phyloP scores from a whole-genome alignment of 1,284 basidiomycete species.

The Puccinia novopanici region DNA sequence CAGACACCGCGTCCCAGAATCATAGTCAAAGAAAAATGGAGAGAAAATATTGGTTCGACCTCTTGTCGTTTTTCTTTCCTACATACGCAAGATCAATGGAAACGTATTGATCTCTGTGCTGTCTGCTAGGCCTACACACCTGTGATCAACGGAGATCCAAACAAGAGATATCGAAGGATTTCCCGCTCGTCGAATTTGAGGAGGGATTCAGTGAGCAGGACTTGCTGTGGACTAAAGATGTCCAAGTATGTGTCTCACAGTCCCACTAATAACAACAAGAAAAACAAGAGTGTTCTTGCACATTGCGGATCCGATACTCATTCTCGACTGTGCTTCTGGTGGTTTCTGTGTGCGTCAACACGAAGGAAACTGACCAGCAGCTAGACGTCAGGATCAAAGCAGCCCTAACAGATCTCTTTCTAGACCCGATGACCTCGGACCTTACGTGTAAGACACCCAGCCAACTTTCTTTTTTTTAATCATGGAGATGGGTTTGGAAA shows the following conservation, averaged over 20 bases:
- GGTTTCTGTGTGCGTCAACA: not conserved
- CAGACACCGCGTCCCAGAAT: not conserved
- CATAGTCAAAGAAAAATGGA: slow-evolving; percentile 30
- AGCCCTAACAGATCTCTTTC: slow-evolving; percentile 14
- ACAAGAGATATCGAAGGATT: slow-evolving; percentile 26
- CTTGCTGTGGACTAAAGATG: slow-evolving; percentile 32
- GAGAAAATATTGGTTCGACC: slow-evolving; percentile 39
- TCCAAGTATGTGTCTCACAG: slow-evolving; percentile 15
- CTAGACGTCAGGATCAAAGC: slow-evolving; percentile 23
- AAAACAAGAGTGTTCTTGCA: not conserved
- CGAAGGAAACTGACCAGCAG: slow-evolving; percentile 35
- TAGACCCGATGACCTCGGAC: slow-evolving; percentile 1
- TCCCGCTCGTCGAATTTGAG: slow-evolving; percentile 22
- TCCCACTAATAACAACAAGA: not conserved
- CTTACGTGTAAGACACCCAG: slow-evolving; percentile 21
- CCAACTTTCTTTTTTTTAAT: not conserved
- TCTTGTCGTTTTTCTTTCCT: not conserved
- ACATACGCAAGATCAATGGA: not conserved
- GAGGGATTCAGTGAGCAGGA: slow-evolving; percentile 22
- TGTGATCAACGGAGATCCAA: slow-evolving; percentile 34
- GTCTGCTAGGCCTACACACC: slow-evolving; percentile 36
- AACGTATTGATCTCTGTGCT: not conserved
- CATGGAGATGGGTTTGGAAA: not conserved
- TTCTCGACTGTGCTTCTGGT: no score
- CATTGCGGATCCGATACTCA: not conserved